Conservation (phyloP, 306 rosid species). For the Trichosanthes cucumerina region DNA sequence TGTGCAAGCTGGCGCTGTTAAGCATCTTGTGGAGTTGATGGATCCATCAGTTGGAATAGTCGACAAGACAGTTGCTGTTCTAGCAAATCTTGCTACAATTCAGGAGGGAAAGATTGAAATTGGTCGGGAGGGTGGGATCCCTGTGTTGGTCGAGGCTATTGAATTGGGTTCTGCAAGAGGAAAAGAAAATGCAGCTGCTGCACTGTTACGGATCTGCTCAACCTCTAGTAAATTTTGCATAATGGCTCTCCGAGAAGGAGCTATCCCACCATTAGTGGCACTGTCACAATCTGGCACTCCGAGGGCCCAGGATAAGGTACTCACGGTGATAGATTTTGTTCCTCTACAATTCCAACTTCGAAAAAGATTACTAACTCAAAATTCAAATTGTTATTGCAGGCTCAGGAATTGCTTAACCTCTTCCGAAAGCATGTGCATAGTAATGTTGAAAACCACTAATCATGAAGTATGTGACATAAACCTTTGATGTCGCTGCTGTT, state of each 20-base stretch:
- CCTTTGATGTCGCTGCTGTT: background rate
- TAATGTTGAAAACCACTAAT: conserved; percentile 50
- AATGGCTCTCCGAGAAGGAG: conserved; percentile 81
- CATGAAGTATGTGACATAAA: background rate
- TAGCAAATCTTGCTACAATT: conserved; percentile 88
- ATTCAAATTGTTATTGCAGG: conserved; percentile 32
- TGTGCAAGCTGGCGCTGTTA: conserved; percentile 92
- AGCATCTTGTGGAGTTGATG: conserved; percentile 89
- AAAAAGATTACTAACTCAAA: background rate
- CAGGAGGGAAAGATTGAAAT: conserved; percentile 74
- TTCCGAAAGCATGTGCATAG: conserved; percentile 75
- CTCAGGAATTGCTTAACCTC: conserved; percentile 69
- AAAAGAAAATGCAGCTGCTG: conserved; percentile 95
- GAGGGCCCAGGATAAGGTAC: conserved; percentile 93
- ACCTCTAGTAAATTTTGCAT: conserved; percentile 41
- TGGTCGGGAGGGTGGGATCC: conserved; percentile 74
- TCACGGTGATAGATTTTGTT: conserved; percentile 6
- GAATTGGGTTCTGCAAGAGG: conserved; percentile 97
- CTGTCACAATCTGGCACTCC: conserved; percentile 89
- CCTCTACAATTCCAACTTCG: background rate
- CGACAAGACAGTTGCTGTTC: conserved; percentile 93
- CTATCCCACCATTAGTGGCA: conserved; percentile 89
- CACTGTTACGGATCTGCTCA: conserved; percentile 75
- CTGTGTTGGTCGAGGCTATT: conserved; percentile 88
- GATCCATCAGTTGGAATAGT: conserved; percentile 98